Conservation (phyloP, 2,329 filamentous ascomycete species). For the Penicillium sclerotiorum region DNA sequence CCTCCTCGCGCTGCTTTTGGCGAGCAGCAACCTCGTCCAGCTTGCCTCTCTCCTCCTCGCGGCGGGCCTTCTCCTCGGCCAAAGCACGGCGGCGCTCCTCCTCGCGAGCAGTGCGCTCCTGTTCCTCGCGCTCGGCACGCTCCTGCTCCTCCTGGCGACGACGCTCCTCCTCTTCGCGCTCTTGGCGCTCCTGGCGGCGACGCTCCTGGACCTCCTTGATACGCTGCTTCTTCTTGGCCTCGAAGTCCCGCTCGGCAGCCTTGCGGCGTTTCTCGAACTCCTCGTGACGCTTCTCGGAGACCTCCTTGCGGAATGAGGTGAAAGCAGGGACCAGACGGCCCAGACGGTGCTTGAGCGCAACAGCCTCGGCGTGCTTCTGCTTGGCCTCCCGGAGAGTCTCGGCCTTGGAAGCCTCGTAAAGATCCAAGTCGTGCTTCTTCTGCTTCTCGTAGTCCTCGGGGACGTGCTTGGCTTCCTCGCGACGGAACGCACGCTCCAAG, state of each 20-base stretch:
- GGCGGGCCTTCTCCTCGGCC: conserved; percentile 68
- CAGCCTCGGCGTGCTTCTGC: conserved; percentile 86
- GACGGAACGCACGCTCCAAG: conserved; percentile 92
- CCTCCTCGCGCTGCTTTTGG: conserved; percentile 83
- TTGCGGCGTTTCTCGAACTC: conserved; percentile 95
- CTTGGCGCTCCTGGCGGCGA: conserved; percentile 77
- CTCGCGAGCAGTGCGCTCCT: conserved; percentile 77
- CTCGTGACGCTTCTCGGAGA: conserved; percentile 85
- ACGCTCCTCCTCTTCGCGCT: conserved; percentile 82
- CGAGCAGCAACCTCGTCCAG: conserved; percentile 63
- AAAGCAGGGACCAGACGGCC: conserved; percentile 81
- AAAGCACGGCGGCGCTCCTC: conserved; percentile 77
- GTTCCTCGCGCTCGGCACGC: conserved; percentile 75
- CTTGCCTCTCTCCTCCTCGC: conserved; percentile 63
- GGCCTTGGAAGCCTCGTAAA: conserved; percentile 77
- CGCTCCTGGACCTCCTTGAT: conserved; percentile 87
- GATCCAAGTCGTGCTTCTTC: conserved; percentile 72
- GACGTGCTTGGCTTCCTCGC: conserved; percentile 93
- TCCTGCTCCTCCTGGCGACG: conserved; percentile 82
- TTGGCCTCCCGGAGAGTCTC: conserved; percentile 80
- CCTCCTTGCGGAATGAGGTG: conserved; percentile 76
- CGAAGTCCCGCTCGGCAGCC: conserved; percentile 87
- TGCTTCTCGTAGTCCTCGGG: conserved; percentile 82
- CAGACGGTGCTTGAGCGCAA: conserved; percentile 91
- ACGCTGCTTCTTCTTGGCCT: conserved; percentile 85